Evolutionary conservation across 2,329 filamentous ascomycete species (phyloP).

Genomic region (Xylariaceae sp.): DNA sequence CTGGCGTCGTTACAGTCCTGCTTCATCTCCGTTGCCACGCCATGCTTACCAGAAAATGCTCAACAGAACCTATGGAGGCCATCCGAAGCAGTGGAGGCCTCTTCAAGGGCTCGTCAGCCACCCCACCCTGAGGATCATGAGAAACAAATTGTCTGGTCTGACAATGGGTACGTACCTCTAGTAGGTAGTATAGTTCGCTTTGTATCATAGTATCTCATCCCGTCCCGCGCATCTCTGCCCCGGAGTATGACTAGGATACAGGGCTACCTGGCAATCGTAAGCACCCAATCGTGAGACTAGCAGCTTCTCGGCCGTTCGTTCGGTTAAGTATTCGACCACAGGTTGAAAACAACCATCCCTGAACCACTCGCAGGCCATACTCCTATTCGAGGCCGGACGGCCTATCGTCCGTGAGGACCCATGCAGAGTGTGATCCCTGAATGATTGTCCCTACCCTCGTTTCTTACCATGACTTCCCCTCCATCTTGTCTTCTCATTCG

Average conservation of each 20-base stretch:
- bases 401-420: slow-evolving; percentile 31
- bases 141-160: no score
- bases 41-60: slow-evolving; percentile 20
- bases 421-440: slow-evolving; percentile 20
- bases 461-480: slow-evolving; percentile 27
- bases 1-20: neutral
- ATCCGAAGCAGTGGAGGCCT: no score
- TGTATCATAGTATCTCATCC: no score
- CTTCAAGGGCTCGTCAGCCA: no score
- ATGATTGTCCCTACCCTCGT: slow-evolving; percentile 23
- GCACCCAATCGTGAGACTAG: slow-evolving; percentile 5
- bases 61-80: no score
- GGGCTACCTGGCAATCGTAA: slow-evolving; percentile 19
- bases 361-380: slow-evolving; percentile 26
- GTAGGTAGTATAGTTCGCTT: no score
- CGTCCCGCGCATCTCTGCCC: neutral
- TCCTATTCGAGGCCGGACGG: slow-evolving; percentile 29
- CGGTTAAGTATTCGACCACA: slow-evolving; percentile 13
- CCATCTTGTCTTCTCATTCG: slow-evolving; percentile 29
- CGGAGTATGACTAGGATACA: slow-evolving; percentile 2
- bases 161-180: no score
- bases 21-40: slow-evolving; percentile 20
- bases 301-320: no score
- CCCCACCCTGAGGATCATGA: no score
- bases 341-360: slow-evolving; percentile 18